phyloP scores from a whole-genome alignment of 768 basidiomycete species.

The Suillus bovinus region DNA sequence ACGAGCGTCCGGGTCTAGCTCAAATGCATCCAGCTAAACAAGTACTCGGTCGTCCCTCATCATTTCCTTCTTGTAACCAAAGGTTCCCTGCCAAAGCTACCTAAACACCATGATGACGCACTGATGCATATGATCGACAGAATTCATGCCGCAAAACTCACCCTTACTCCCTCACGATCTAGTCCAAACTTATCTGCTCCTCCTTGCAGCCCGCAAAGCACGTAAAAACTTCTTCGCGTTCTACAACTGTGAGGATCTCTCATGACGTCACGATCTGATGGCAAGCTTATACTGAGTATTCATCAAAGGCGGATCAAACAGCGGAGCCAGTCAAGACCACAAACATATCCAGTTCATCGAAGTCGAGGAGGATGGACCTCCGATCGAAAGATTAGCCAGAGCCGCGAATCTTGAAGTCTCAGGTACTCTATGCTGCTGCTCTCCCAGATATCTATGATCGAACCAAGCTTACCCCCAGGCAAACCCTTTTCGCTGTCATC shows the following conservation, averaged over 20 bases:
- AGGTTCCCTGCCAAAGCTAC: slow-evolving; percentile 46
- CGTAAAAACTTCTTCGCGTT: slow-evolving; percentile 74
- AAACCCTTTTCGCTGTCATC: slow-evolving; percentile 67
- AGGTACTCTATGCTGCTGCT: slow-evolving; percentile 35
- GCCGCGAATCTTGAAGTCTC: slow-evolving; percentile 56
- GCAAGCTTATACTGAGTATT: slow-evolving; percentile 2
- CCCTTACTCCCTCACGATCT: slow-evolving; percentile 82
- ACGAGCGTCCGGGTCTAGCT: neutral
- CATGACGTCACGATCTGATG: neutral
- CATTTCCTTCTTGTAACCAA: slow-evolving; percentile 90
- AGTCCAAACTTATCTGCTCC: slow-evolving; percentile 70
- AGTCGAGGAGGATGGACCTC: slow-evolving; percentile 62
- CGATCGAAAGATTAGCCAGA: slow-evolving; percentile 72
- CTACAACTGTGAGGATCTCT: slow-evolving; percentile 74
- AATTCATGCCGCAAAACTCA: slow-evolving; percentile 74
- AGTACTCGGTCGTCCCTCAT: slow-evolving; percentile 78
- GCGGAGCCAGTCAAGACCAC: slow-evolving; percentile 88
- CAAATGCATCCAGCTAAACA: slow-evolving; percentile 64
- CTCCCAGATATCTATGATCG: slow-evolving; percentile 11
- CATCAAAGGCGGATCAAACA: slow-evolving; percentile 63
- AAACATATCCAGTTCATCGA: slow-evolving; percentile 91
- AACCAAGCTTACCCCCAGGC: slow-evolving; percentile 40
- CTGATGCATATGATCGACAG: slow-evolving; percentile 36
- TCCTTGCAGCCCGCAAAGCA: slow-evolving; percentile 64
- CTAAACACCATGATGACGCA: neutral